Evolutionary conservation across 306 rosid genomes (phyloP).

Genomic region (Chamaecrista fasciculata): DNA sequence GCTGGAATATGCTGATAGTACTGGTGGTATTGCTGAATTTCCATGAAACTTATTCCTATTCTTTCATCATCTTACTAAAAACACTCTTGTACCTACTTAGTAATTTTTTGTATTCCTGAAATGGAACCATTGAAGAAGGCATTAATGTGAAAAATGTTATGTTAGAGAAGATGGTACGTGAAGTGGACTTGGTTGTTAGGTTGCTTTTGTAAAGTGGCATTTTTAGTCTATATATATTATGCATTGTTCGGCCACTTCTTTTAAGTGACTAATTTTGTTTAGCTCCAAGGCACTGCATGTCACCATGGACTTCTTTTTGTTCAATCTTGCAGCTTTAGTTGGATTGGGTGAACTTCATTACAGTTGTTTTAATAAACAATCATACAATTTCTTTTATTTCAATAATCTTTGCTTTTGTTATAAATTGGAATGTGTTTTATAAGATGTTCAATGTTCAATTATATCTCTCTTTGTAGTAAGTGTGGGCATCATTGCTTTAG

Average conservation of each 20-base stretch:
- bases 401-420: slow-evolving; percentile 15
- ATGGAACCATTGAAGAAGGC: neutral
- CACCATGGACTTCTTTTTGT: too few relatives aligned
- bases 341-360: neutral
- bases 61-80: slow-evolving; percentile 5
- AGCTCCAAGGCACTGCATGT: too few relatives aligned
- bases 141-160: neutral
- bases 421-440: slow-evolving; percentile 10
- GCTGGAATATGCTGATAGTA: slow-evolving; percentile 92
- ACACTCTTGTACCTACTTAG: too few relatives aligned
- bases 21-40: slow-evolving; percentile 59
- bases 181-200: neutral
- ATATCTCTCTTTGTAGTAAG: neutral
- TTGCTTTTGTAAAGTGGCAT: neutral
- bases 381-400: neutral
- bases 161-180: neutral
- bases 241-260: neutral
- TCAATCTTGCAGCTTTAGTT: neutral
- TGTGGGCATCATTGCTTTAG: neutral
- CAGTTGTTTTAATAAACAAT: neutral
- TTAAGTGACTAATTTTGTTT: slow-evolving; percentile 12
- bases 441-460: slow-evolving; percentile 2
- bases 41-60: slow-evolving; percentile 27
- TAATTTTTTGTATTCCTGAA: too few relatives aligned
- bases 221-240: neutral